Base-by-base conservation (phyloP, 257 asterid species). In the Echium plantagineum region DNA sequence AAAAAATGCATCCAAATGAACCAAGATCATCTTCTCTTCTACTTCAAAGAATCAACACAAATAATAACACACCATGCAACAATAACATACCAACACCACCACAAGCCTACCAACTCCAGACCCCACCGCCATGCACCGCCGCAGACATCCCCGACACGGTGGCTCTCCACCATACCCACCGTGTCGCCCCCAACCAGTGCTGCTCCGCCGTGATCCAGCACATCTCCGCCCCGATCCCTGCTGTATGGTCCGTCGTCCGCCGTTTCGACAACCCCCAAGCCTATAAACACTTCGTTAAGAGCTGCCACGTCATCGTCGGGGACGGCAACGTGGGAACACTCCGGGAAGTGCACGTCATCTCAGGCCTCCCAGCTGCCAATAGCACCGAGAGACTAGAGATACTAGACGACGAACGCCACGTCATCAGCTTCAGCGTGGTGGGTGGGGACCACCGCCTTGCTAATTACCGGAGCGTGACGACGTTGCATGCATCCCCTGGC, bases 191-290 rank as follows among this genome's bases (percentile, higher is more conserved):
- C 7, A 74, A 79, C 73, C 94, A 87, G 87, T 85, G 94, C 77
- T 87, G 81, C 85, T 83, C 94, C 72, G 80, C 93, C 62, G 87
- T 83, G 51, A 77, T 79, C 65, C 83, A 85, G 63, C 81, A 74
- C 63, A 85, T 87, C 79, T 65, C 89, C 26, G 93, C 96, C 54
- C 93, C 94, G 13, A 55, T 77, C 21, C 71, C 81, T 57, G 42
- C 94, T 28, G 85, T 83, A 3, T 87, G 96, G 96, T 78, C 94
- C 0, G 81, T 87, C 52, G 83, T 85, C 52, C 91, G 96, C 18
- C 84, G 96, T 46, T 87, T 87, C 70, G 94, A 87, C 73, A 83
- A 76, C 66, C 96, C 96, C 1, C 91, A 85, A 60, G 84, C 87
- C 5, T 87, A 87, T 80, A 87, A 87, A 30, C 89, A 87, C 75